A percentile compares a stretch with the other conserved stretches of the same genome.
These are phyloP conservation scores for Rhododendron molle DNA, from an alignment of 148 eudicot genomes.

Conservation along the genomic window DNA sequence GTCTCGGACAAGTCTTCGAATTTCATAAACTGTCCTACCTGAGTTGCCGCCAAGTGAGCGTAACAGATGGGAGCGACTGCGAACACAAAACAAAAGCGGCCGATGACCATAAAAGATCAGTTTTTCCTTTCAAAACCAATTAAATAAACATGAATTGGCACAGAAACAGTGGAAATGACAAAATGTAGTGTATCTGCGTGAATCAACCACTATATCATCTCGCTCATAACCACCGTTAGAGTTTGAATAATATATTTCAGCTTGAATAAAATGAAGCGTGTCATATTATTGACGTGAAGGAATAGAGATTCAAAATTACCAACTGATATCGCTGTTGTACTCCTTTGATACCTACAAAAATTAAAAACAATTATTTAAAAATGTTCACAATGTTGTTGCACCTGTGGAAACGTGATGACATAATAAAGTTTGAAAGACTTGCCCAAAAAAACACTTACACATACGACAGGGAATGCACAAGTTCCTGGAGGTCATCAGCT, in stretches of 20 bases:
- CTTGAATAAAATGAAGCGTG: not conserved
- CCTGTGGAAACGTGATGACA: not conserved
- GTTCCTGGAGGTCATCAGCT: conserved; percentile 87
- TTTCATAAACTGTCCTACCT: conserved; percentile 72
- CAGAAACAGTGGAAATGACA: not conserved
- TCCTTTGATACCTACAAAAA: conserved; percentile 72
- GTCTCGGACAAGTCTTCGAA: conserved; percentile 77
- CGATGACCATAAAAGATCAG: not conserved
- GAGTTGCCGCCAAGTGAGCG: conserved; percentile 93
- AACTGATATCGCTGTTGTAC: conserved; percentile 88
- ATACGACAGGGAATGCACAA: conserved; percentile 75
- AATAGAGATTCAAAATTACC: conserved; percentile 36
- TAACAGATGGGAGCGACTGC: conserved; percentile 91
- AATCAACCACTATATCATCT: not conserved
- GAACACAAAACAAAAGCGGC: not conserved
- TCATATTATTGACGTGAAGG: not conserved
- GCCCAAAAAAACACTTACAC: conserved; percentile 54
- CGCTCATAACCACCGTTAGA: not conserved
- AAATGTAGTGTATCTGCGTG: not conserved
- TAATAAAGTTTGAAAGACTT: too few species aligned
- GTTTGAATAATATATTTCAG: not conserved
- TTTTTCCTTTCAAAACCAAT: not conserved
- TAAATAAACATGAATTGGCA: not conserved
- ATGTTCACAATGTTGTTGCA: not conserved
- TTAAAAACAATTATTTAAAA: conserved; percentile 1